Conservation (phyloP, 352 stramenopile genomes). For the Globisporangium solare region DNA sequence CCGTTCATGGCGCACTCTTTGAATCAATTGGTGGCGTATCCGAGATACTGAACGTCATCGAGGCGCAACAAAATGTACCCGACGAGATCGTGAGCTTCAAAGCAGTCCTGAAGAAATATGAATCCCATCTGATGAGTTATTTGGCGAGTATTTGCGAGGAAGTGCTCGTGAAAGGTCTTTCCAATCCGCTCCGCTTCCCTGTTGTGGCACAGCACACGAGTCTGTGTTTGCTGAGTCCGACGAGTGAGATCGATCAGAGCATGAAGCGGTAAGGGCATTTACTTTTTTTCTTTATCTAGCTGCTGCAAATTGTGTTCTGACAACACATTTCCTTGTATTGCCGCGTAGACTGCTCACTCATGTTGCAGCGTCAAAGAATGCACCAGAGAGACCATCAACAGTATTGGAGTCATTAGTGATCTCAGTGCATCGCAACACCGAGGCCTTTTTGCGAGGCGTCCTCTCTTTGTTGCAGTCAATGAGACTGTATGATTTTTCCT, state of each 20-base stretch:
- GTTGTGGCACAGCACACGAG: constrained; percentile 79
- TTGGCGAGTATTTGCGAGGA: constrained; percentile 61
- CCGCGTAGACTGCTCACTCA: constrained; percentile 43
- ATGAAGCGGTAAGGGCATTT: constrained; percentile 53
- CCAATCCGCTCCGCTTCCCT: constrained; percentile 71
- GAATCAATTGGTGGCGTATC: constrained; percentile 73
- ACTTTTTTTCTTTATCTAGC: neutral
- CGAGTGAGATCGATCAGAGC: constrained; percentile 39
- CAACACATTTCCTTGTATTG: neutral
- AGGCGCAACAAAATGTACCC: constrained; percentile 20
- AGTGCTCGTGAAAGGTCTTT: constrained; percentile 67
- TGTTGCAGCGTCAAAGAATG: constrained; percentile 43
- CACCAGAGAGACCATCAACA: constrained; percentile 36
- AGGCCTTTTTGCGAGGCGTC: constrained; percentile 67
- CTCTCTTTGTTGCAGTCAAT: constrained; percentile 66
- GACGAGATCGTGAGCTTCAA: constrained; percentile 30
- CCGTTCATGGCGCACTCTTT: constrained; percentile 76
- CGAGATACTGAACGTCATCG: constrained; percentile 56
- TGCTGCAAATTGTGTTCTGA: neutral
- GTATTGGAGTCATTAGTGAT: constrained; percentile 62
- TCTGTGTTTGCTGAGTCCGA: constrained; percentile 71
- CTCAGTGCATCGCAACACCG: constrained; percentile 60
- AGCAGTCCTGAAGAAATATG: constrained; percentile 41
- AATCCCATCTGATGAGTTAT: constrained; percentile 46
- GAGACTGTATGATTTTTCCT: constrained; percentile 55